A percentile compares a stretch with the other conserved stretches of the same genome.
Evolutionary conservation across 495 filamentous ascomycete species (phyloP).

Genomic region (Lasiosphaeria ovina): DNA sequence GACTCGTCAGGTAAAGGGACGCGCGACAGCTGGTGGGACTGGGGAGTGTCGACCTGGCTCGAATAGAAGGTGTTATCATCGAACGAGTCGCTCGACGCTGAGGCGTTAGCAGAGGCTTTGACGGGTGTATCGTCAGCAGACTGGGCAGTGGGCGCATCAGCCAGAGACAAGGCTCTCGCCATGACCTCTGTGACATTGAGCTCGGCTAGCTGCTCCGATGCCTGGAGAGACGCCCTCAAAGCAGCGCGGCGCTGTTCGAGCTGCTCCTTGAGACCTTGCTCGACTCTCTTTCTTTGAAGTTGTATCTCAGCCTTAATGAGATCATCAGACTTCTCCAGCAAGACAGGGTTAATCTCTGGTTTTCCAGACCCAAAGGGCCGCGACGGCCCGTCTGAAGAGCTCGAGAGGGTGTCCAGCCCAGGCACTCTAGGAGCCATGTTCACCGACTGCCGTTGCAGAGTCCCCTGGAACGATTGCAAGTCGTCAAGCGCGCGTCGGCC

Average conservation of each 20-base stretch:
- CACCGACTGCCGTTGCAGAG: constrained; percentile 33
- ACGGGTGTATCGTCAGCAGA: constrained; percentile 55
- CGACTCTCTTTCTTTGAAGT: constrained; percentile 75
- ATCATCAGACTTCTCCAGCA: constrained; percentile 81
- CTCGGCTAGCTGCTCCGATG: constrained; percentile 61
- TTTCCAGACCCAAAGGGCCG: constrained; percentile 36
- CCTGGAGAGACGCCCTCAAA: constrained; percentile 52
- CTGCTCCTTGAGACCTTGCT: constrained; percentile 72
- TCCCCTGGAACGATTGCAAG: constrained; percentile 38
- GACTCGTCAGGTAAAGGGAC: constrained; percentile 40
- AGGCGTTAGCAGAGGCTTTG: constrained; percentile 46
- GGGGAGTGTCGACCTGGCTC: constrained; percentile 62
- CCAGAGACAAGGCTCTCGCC: constrained; percentile 66
- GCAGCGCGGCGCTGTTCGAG: constrained; percentile 61
- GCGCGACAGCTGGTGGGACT: constrained; percentile 40
- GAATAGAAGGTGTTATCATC: constrained; percentile 96
- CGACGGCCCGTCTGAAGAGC: constrained; percentile 22
- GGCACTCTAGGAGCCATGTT: constrained; percentile 20
- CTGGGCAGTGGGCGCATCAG: constrained; percentile 44
- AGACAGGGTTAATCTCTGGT: constrained; percentile 68
- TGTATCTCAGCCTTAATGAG: constrained; percentile 79
- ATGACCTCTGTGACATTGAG: constrained; percentile 76
- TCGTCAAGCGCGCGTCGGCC: constrained; percentile 34
- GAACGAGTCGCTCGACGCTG: constrained; percentile 71
- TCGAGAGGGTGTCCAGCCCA: constrained; percentile 26